Evolutionary conservation across 768 basidiomycete species (phyloP), one percentile per base, ranked within the genome.

Genomic region (Suillus spraguei): DNA sequence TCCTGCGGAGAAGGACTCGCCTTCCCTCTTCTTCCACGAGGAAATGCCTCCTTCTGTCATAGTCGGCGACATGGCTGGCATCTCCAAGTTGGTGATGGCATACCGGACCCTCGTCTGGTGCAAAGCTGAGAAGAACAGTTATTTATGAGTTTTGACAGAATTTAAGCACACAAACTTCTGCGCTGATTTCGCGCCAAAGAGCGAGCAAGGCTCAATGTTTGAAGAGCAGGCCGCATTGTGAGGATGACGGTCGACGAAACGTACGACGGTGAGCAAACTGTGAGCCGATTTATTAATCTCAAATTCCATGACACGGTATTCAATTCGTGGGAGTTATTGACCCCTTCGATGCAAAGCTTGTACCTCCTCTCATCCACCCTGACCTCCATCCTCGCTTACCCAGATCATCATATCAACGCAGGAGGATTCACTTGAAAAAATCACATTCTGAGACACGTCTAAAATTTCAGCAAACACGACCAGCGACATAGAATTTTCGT

Each of bases 31-130:
- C 81, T 97, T 97, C 95, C 97, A 98, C 4, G 82, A 82, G 0
- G 94, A 81, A 66, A 99, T 92, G 3, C 91, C 94, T 50, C 96
- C 95, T 77, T 97, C 95, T 0, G 92, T 95, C 92, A 98, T 95
- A 14, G 94, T 97, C 16, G 95, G 95, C 3, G 92, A 95, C 95
- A 98, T 97, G 63, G 96, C 96, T 5, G 96, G 96, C 94, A 98
- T 97, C 68, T 85, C 80, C 63, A 97, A 85, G 65, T 87, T 84
- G 55, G 91, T 88, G 59, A 93, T 82, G 38, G 89, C 93, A 67
- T 76, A 76, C 50, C 85, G 82, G 52, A 74, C 69, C 59, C 76
- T 69, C 52, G 85, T 80, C 42, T 81, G 76, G 72, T 89, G 90
- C 59, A 92, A 50, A 53, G 68, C 75, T 75, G 60, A 50, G 42